Conservation (phyloP, 2,329 filamentous ascomycete species). For the Fusarium sp. region DNA sequence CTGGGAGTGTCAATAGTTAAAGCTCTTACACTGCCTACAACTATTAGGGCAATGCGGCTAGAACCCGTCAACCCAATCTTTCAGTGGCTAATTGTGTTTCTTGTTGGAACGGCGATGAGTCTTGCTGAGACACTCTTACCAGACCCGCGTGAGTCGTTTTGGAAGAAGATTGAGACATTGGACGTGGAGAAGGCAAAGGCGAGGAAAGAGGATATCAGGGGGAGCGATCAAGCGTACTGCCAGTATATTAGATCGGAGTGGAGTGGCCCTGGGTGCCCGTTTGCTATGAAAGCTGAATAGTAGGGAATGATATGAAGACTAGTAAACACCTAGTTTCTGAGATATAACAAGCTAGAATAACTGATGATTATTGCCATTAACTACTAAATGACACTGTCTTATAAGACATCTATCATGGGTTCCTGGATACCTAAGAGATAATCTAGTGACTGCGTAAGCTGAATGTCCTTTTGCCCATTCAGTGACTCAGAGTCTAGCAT, state of each 20-base stretch:
- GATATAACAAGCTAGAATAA: accelerated
- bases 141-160: neutral
- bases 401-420: neutral
- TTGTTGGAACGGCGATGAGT: neutral
- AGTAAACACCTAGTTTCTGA: too few relatives aligned
- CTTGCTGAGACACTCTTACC: neutral
- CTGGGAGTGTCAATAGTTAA: neutral
- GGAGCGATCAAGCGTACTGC: neutral
- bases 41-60: neutral
- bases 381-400: too few relatives aligned
- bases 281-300: neutral
- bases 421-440: neutral
- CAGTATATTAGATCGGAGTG: neutral
- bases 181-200: neutral
- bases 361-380: too few relatives aligned
- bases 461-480: neutral
- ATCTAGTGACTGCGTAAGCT: neutral
- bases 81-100: neutral
- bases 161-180: neutral
- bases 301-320: too few relatives aligned
- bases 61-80: neutral
- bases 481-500: neutral
- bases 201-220: neutral
- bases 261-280: neutral
- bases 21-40: neutral